phyloP scores from a whole-genome alignment of 257 asterid genomes.

The Gentiana dahurica region DNA sequence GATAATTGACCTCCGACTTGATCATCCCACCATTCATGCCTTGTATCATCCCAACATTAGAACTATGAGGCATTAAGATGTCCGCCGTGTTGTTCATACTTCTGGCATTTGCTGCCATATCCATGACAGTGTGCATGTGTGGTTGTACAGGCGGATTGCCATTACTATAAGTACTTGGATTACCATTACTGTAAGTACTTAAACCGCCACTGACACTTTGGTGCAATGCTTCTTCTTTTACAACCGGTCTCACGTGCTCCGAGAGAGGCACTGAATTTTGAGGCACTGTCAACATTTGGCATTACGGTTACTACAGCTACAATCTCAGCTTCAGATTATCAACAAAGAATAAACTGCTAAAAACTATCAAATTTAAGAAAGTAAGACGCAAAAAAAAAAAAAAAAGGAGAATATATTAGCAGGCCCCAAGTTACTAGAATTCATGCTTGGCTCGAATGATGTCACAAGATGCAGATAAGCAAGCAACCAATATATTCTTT shows the following conservation, averaged over 20 bases:
- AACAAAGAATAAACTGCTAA: too few species aligned
- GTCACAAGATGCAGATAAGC: too few species aligned
- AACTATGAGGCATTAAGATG: constrained; percentile 39
- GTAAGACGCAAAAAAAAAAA: too few species aligned
- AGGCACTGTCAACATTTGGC: constrained; percentile 26
- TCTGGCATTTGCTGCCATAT: constrained; percentile 30
- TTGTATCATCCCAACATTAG: constrained; percentile 42
- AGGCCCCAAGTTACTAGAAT: too few species aligned
- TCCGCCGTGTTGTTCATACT: constrained; percentile 33
- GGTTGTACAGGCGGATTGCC: constrained; percentile 42
- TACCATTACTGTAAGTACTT: constrained; percentile 26
- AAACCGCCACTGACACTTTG: constrained; percentile 21
- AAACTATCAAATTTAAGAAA: too few species aligned
- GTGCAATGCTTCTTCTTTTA: constrained; percentile 48
- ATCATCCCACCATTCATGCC: constrained; percentile 48
- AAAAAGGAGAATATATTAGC: too few species aligned
- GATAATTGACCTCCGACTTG: constrained; percentile 45
- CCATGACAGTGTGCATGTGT: constrained; percentile 32
- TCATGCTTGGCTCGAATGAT: too few species aligned
- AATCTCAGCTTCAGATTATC: too few species aligned
- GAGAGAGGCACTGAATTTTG: constrained; percentile 33
- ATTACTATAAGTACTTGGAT: constrained; percentile 33
- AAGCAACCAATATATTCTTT: too few species aligned
- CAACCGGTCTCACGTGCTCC: constrained; percentile 31
- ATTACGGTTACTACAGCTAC: too few species aligned